These are phyloP conservation scores for Plectosphaerella plurivora DNA, from an alignment of 2,329 filamentous ascomycete species.

Conservation along the genomic window DNA sequence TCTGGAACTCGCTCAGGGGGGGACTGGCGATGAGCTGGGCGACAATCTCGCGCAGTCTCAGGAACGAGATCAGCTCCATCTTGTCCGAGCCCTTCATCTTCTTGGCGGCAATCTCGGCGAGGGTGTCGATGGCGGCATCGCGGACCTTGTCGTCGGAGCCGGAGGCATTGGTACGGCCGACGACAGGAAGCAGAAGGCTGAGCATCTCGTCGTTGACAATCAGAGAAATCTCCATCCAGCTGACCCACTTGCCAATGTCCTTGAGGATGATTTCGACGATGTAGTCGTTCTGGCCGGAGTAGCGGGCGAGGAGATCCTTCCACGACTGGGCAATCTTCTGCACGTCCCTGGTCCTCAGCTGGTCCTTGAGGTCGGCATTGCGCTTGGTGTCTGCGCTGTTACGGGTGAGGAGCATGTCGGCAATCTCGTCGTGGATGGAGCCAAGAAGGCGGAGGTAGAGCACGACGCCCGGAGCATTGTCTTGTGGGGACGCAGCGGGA, in stretches of 20 bases:
- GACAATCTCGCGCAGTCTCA: constrained; percentile 83
- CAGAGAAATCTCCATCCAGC: constrained; percentile 95
- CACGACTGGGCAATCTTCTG: constrained; percentile 83
- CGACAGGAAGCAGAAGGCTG: constrained; percentile 76
- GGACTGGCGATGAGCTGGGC: constrained; percentile 81
- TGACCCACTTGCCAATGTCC: constrained; percentile 94
- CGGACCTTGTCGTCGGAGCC: constrained; percentile 72
- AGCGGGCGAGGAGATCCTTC: constrained; percentile 83
- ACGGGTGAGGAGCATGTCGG: constrained; percentile 80
- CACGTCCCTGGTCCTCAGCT: constrained; percentile 82
- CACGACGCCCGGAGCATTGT: constrained; percentile 72
- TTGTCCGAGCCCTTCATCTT: constrained; percentile 96
- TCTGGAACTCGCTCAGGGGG: constrained; percentile 71
- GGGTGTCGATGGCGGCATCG: constrained; percentile 87
- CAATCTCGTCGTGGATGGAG: constrained; percentile 95
- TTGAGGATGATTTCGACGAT: constrained; percentile 85
- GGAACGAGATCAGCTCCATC: constrained; percentile 85
- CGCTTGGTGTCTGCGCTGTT: constrained; percentile 75
- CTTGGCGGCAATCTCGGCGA: constrained; percentile 94
- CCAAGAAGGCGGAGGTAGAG: constrained; percentile 86
- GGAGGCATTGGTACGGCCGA: constrained; percentile 65
- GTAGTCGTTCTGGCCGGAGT: constrained; percentile 63
- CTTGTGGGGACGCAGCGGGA: constrained; percentile 52
- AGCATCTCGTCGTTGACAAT: constrained; percentile 90
- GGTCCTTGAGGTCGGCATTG: constrained; percentile 86